Conservation (phyloP, 345 rosid species). For the Citrus trifoliata region DNA sequence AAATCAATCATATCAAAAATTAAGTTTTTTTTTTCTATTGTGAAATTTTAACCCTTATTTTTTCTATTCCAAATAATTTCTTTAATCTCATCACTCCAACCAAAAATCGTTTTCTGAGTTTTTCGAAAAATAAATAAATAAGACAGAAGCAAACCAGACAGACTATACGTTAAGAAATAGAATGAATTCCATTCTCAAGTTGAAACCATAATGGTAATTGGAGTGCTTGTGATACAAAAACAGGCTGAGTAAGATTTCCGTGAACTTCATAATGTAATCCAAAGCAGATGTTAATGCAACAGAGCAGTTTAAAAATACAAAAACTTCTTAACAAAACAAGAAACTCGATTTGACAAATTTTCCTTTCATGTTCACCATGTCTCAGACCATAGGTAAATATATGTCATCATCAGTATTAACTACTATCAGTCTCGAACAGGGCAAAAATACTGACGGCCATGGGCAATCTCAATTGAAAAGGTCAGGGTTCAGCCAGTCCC, state of each 20-base stretch:
- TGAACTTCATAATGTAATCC: background rate
- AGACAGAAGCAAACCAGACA: background rate
- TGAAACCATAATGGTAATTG: background rate
- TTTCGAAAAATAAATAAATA: no score
- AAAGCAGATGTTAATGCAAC: background rate
- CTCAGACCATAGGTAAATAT: background rate
- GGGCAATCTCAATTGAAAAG: slow-evolving; percentile 59
- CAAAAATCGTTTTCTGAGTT: no score
- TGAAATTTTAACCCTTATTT: no score
- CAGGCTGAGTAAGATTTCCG: background rate
- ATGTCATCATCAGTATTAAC: background rate
- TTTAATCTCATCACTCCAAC: no score
- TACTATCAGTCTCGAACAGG: background rate
- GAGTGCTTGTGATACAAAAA: background rate
- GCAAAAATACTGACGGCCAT: background rate
- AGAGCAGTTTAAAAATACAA: background rate
- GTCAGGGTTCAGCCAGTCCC: slow-evolving; percentile 93
- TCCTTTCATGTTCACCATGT: background rate
- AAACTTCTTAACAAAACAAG: background rate
- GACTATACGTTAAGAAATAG: background rate
- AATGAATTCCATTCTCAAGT: background rate
- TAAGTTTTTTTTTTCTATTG: no score
- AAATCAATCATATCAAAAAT: no score
- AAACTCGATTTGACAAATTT: slow-evolving; percentile 1
- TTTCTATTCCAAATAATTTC: no score